phyloP scores from a whole-genome alignment of 441 rosid species.

The Cnidoscolus chayamansa region DNA sequence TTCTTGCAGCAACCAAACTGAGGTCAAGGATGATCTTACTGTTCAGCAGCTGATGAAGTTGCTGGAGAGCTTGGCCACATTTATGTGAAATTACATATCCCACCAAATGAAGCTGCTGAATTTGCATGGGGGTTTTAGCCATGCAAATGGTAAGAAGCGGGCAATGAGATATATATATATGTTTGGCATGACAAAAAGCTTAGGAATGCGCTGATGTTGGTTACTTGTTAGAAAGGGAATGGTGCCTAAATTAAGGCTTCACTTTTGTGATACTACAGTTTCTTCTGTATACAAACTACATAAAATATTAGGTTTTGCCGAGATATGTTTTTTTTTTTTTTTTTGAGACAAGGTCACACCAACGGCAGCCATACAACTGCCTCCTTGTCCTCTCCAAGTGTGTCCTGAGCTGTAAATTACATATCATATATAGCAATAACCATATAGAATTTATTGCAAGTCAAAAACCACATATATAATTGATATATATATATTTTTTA shows the following conservation, averaged over 20 bases:
- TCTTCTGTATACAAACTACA: slow-evolving; percentile 25
- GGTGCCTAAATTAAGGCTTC: slow-evolving; percentile 33
- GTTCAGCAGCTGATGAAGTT: slow-evolving; percentile 22
- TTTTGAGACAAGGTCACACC: slow-evolving; percentile 19
- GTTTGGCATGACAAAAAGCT: slow-evolving; percentile 19
- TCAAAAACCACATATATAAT: neutral
- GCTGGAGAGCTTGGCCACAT: slow-evolving; percentile 24
- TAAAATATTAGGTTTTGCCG: slow-evolving; percentile 24
- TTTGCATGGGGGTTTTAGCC: slow-evolving; percentile 11
- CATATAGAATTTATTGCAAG: slow-evolving; percentile 4
- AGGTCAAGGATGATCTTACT: slow-evolving; percentile 19
- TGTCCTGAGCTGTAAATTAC: slow-evolving; percentile 32
- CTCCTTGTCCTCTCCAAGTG: slow-evolving; percentile 15
- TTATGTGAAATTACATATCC: slow-evolving; percentile 6
- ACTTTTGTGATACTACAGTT: slow-evolving; percentile 24
- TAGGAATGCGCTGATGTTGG: slow-evolving; percentile 19
- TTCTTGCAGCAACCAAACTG: slow-evolving; percentile 40
- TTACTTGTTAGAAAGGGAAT: slow-evolving; percentile 20
- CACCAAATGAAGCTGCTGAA: slow-evolving; percentile 22
- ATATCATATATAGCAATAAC: slow-evolving; percentile 7
- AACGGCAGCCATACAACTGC: slow-evolving; percentile 16
- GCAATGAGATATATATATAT: slow-evolving; percentile 14
- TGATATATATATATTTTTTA: slow-evolving; percentile 1
- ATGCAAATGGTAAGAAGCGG: slow-evolving; percentile 16
- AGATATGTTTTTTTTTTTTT: slow-evolving; percentile 1